These are phyloP conservation scores for Monosporascus sp. DNA, from an alignment of 2,329 filamentous ascomycete genomes.

Conservation along the genomic window DNA sequence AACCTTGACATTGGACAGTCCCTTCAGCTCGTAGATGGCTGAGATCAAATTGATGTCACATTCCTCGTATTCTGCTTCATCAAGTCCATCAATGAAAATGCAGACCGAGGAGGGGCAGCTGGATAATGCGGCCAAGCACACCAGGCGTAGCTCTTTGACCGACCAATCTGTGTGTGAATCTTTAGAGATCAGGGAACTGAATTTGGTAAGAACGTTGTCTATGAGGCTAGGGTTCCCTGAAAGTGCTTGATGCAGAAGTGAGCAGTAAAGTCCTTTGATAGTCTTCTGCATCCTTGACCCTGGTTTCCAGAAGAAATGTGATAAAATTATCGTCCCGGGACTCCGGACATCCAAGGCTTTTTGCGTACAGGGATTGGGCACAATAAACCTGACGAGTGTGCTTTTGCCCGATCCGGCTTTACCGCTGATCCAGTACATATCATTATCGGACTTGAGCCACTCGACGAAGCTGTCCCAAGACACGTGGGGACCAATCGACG, in stretches of 20 bases:
- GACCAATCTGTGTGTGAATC: slow-evolving; percentile 1
- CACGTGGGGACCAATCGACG: neutral
- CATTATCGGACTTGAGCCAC: slow-evolving; percentile 6
- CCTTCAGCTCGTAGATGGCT: neutral
- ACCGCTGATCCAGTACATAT: slow-evolving; percentile 12
- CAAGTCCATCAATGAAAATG: slow-evolving; percentile 5
- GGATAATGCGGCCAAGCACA: neutral
- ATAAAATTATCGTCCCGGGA: neutral
- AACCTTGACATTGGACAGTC: slow-evolving; percentile 1
- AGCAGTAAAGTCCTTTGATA: slow-evolving; percentile 5
- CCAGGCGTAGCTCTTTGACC: neutral
- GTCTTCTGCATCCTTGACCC: slow-evolving; percentile 5
- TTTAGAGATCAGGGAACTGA: neutral
- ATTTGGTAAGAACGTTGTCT: neutral
- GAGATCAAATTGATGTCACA: neutral
- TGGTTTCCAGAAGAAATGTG: slow-evolving; percentile 8
- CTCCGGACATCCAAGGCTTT: neutral
- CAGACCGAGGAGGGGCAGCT: neutral
- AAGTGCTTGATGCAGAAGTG: slow-evolving; percentile 4
- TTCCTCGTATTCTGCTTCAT: slow-evolving; percentile 3
- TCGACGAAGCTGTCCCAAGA: slow-evolving; percentile 8
- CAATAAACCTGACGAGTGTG: slow-evolving; percentile 11
- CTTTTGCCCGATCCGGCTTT: slow-evolving; percentile 13
- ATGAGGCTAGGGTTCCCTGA: no score
- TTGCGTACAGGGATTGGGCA: neutral